Percentiles rank a stretch among this genome's conserved stretches.
These are phyloP conservation scores for Trebouxia sp. DNA, from an alignment of 139 green algal genomes.

Conservation along the genomic window DNA sequence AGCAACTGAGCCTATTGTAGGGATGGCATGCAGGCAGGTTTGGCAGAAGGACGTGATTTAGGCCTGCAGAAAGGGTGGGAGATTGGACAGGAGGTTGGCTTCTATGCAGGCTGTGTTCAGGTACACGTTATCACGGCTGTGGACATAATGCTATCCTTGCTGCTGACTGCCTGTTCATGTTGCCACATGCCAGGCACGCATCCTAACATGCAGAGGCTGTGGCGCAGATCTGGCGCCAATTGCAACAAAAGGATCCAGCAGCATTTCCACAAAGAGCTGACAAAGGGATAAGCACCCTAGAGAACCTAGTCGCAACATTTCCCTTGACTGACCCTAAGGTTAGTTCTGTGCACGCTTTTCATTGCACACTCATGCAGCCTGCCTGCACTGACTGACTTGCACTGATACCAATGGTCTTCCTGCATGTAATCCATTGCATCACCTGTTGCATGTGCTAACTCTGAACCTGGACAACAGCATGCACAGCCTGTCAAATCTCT, in stretches of 20 bases:
- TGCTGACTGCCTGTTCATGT: neutral
- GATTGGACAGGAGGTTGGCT: slow-evolving; percentile 75
- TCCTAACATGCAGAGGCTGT: no score
- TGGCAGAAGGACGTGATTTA: slow-evolving; percentile 60
- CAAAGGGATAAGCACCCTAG: slow-evolving; percentile 49
- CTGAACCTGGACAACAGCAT: neutral
- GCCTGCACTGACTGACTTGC: no score
- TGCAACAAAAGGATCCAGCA: slow-evolving; percentile 19
- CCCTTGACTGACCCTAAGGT: slow-evolving; percentile 61
- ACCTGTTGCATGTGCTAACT: neutral
- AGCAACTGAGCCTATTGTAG: neutral
- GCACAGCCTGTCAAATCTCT: neutral
- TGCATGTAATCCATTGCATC: no score
- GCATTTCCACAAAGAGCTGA: slow-evolving; percentile 43
- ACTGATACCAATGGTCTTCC: no score
- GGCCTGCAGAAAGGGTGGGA: slow-evolving; percentile 78
- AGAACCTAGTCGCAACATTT: slow-evolving; percentile 52
- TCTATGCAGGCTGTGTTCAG: slow-evolving; percentile 62
- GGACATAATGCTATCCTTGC: neutral
- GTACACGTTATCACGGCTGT: neutral
- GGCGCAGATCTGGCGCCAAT: slow-evolving; percentile 47
- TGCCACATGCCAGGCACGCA: no score
- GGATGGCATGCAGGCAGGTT: slow-evolving; percentile 51
- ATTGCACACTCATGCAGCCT: no score
- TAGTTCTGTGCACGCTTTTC: neutral